Percentiles rank a stretch among this genome's conserved stretches.
Conservation (phyloP, 192 early-diverging fungal genomes). For the Dimargaris cristalligena region DNA sequence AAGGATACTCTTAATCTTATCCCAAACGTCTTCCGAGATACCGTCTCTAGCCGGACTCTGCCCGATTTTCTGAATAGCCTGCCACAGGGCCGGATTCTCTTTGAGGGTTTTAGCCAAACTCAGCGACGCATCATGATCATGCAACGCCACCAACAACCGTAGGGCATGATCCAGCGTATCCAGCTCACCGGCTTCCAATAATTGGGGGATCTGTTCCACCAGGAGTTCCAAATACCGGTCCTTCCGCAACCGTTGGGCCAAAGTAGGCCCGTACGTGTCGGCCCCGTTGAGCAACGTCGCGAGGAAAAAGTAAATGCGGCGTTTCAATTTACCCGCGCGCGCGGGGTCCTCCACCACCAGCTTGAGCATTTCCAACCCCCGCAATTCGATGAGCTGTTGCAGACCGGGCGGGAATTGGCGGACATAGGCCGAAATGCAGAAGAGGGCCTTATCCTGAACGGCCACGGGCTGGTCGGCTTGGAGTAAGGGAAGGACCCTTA, state of each 20-base stretch:
- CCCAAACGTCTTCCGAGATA: no score
- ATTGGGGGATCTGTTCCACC: background rate
- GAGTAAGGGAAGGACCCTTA: no score
- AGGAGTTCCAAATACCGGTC: background rate
- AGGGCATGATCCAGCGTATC: background rate
- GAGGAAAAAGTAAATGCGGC: background rate
- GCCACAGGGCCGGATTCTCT: no score
- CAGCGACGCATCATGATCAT: no score
- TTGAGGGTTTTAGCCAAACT: no score
- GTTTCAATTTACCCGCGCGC: background rate
- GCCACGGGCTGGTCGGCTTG: conserved; percentile 12
- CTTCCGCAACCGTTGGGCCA: background rate
- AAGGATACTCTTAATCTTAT: no score
- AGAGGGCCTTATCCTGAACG: conserved; percentile 48
- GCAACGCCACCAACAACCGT: background rate
- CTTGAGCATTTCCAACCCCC: background rate
- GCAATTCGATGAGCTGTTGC: conserved; percentile 29
- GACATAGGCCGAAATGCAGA: conserved; percentile 50
- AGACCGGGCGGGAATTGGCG: conserved; percentile 38
- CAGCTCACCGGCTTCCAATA: background rate
- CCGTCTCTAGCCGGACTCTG: no score
- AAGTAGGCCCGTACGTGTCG: background rate
- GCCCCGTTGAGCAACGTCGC: background rate
- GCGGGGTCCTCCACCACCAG: background rate
- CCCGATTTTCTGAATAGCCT: no score